These are phyloP conservation scores for Periconia sp. DNA, from an alignment of 2,329 filamentous ascomycete genomes.

Conservation along the genomic window DNA sequence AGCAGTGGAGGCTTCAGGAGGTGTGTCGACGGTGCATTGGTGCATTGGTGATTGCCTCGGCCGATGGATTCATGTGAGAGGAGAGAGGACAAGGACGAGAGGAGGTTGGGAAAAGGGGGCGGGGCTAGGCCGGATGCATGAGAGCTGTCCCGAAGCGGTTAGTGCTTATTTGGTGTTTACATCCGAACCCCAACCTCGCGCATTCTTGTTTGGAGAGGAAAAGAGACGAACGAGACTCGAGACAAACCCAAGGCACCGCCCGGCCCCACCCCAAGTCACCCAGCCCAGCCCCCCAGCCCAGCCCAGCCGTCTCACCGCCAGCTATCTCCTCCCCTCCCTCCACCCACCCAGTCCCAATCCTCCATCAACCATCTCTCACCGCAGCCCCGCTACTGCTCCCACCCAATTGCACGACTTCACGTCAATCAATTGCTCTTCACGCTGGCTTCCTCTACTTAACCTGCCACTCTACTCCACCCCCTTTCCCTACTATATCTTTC, in stretches of 20 bases:
- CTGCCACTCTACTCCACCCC: background rate
- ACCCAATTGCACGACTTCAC: conserved; percentile 41
- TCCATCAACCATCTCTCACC: conserved; percentile 37
- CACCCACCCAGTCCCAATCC: conserved; percentile 9
- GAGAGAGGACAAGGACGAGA: too few relatives aligned
- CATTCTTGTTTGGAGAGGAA: background rate
- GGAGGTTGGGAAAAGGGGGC: conserved; percentile 5
- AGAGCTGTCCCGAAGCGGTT: background rate
- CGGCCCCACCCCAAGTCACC: conserved; percentile 17
- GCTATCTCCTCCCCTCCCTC: conserved; percentile 40
- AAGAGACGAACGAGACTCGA: conserved; percentile 10
- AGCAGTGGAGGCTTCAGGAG: background rate
- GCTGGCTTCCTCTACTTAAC: conserved; percentile 36
- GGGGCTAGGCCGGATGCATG: background rate
- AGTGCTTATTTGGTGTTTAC: conserved; percentile 5
- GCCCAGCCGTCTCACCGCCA: conserved; percentile 23
- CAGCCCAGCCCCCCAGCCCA: too few relatives aligned
- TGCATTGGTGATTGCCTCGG: too few relatives aligned
- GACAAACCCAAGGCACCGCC: conserved; percentile 21
- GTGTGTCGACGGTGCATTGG: background rate
- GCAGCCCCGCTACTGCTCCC: conserved; percentile 35
- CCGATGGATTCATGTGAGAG: background rate
- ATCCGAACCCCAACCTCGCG: conserved; percentile 18
- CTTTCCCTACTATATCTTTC: conserved; percentile 21
- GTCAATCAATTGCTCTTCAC: conserved; percentile 28